Conservation (phyloP, 2,329 filamentous ascomycete genomes). For the Fusarium virguliforme region DNA sequence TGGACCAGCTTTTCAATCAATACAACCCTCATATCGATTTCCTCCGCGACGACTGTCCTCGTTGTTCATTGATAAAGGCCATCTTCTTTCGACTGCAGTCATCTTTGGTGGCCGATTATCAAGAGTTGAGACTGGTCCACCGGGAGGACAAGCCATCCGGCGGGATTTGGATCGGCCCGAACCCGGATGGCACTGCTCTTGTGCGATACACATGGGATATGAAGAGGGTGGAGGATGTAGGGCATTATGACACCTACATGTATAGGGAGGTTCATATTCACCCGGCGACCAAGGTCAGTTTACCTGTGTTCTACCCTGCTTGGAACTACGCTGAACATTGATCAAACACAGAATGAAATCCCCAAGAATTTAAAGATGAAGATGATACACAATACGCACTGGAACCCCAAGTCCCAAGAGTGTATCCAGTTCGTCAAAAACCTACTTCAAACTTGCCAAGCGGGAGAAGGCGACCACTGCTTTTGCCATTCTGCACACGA, state of each 20-base stretch:
- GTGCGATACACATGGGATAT: slow-evolving; percentile 3
- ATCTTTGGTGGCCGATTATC: background rate
- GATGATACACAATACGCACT: background rate
- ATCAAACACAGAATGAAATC: background rate
- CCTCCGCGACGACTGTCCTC: background rate
- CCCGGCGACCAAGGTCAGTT: background rate
- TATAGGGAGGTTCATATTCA: background rate
- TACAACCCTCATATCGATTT: background rate
- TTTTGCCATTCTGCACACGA: background rate
- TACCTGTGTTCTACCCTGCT: background rate
- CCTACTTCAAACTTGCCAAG: background rate
- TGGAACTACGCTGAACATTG: background rate
- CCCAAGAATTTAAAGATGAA: background rate
- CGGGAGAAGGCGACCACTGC: background rate
- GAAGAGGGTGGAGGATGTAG: background rate
- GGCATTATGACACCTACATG: background rate
- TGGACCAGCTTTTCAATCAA: background rate
- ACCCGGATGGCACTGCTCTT: background rate
- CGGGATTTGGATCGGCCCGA: background rate
- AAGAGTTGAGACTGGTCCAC: background rate
- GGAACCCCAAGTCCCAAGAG: background rate
- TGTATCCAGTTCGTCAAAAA: slow-evolving; percentile 2
- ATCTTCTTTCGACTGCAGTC: background rate
- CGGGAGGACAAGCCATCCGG: background rate
- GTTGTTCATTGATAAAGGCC: background rate